Conservation (phyloP, 257 asterid species). For the Fraxinus americana region DNA sequence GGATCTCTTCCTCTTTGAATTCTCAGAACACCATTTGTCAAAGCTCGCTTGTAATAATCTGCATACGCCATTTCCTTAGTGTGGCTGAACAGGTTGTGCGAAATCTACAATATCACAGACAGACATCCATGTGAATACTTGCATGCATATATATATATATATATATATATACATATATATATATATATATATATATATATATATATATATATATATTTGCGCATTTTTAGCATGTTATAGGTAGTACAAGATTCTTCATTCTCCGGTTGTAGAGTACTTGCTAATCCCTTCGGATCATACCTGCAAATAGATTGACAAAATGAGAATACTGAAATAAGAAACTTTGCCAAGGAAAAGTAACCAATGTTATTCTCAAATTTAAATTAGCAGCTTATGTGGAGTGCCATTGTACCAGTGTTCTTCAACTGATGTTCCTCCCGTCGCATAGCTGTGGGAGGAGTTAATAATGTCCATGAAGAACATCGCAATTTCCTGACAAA, state of each 20-base stretch:
- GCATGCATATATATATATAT: too few species aligned
- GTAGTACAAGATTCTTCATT: slow-evolving; percentile 93
- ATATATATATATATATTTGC: background rate
- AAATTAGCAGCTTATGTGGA: background rate
- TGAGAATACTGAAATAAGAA: background rate
- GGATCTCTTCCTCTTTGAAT: slow-evolving; percentile 91
- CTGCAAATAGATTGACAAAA: slow-evolving; percentile 32
- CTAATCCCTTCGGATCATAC: slow-evolving; percentile 75
- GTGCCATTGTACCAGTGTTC: slow-evolving; percentile 60
- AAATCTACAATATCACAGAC: slow-evolving; percentile 47
- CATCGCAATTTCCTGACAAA: slow-evolving; percentile 68
- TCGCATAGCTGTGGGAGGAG: slow-evolving; percentile 88
- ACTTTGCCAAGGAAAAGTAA: too few species aligned
- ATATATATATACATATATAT: background rate
- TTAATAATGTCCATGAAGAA: slow-evolving; percentile 76
- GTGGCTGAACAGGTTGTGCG: slow-evolving; percentile 79
- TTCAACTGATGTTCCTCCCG: slow-evolving; percentile 82
- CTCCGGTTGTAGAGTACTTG: slow-evolving; percentile 52
- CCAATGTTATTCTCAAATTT: too few species aligned
- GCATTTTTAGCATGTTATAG: slow-evolving; percentile 92
- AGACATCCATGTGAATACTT: too few species aligned
- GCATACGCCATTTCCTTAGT: slow-evolving; percentile 83
- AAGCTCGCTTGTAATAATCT: slow-evolving; percentile 82
- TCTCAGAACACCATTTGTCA: slow-evolving; percentile 86
- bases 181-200: too few species aligned